Conservation (phyloP, 441 rosid species). For the Eutrema salsugineum region DNA sequence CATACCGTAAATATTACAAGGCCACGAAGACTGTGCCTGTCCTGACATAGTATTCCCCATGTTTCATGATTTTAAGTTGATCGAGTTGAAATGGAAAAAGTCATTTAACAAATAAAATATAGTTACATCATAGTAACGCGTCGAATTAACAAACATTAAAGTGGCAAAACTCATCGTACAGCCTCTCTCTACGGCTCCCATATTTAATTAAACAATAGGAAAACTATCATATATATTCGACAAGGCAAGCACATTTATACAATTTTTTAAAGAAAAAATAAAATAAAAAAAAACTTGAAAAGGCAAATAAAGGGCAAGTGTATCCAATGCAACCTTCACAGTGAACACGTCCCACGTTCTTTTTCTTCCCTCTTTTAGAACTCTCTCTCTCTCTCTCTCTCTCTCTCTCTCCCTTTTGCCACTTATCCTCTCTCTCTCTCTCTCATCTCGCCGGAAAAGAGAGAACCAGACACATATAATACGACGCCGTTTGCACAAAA, state of each 20-base stretch:
- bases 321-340: conserved; percentile 34
- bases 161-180: conserved; percentile 23
- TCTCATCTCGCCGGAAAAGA: conserved; percentile 11
- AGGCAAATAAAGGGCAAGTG: conserved; percentile 38
- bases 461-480: neutral
- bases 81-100: neutral
- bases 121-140: neutral
- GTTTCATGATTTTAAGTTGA: too few relatives aligned
- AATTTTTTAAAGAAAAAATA: neutral
- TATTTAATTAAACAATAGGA: conserved; percentile 1
- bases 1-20: too few relatives aligned
- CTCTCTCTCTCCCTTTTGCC: conserved; percentile 21
- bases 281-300: neutral
- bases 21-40: too few relatives aligned
- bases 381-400: too few relatives aligned
- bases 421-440: conserved; percentile 24
- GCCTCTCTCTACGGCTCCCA: neutral
- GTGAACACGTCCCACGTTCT: conserved; percentile 37
- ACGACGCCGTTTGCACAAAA: neutral
- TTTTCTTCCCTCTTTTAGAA: conserved; percentile 27
- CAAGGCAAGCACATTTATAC: conserved; percentile 28
- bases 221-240: conserved; percentile 3
- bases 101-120: neutral
- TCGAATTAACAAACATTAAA: conserved; percentile 10
- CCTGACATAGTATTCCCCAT: too few relatives aligned